phyloP scores from a whole-genome alignment of 1,284 basidiomycete genomes.

The Cutaneotrichosporon cyanovorans region DNA sequence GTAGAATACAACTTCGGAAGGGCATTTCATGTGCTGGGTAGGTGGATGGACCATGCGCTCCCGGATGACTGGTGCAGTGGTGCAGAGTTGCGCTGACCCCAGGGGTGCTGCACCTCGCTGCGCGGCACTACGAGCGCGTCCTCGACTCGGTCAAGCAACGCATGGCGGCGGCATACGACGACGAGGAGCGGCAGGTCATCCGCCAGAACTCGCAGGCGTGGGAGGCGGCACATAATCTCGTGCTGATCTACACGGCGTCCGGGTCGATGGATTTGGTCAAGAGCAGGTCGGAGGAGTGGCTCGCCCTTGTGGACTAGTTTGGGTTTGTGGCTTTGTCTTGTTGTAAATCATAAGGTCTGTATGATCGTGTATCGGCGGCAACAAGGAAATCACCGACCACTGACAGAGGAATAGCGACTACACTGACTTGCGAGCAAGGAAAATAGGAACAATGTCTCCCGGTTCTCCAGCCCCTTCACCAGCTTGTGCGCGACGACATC shows the following conservation, averaged over 20 bases:
- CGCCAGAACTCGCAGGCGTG: constrained; percentile 48
- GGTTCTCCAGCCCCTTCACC: too few species aligned
- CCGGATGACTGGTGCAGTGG: not conserved
- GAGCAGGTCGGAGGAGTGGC: constrained; percentile 31
- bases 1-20: constrained; percentile 89
- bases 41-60: constrained; percentile 13
- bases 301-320: constrained; percentile 29
- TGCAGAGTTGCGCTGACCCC: constrained; percentile 1
- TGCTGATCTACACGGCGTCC: constrained; percentile 68
- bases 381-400: too few species aligned
- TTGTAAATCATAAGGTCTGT: too few species aligned
- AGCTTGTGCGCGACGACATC: too few species aligned
- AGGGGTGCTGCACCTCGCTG: constrained; percentile 74
- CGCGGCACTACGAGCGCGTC: constrained; percentile 71
- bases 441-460: too few species aligned
- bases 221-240: constrained; percentile 83
- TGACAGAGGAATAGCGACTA: too few species aligned
- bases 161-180: constrained; percentile 20
- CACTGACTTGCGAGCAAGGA: too few species aligned
- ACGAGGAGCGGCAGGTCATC: constrained; percentile 31
- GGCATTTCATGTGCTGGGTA: constrained; percentile 83
- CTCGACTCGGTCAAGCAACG: constrained; percentile 55
- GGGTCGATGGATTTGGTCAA: constrained; percentile 59
- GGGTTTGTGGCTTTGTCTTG: too few species aligned
- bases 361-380: too few species aligned